These are phyloP conservation scores for Sarcocystis neurona DNA, from an alignment of 169 alveolate species.

Conservation along the genomic window DNA sequence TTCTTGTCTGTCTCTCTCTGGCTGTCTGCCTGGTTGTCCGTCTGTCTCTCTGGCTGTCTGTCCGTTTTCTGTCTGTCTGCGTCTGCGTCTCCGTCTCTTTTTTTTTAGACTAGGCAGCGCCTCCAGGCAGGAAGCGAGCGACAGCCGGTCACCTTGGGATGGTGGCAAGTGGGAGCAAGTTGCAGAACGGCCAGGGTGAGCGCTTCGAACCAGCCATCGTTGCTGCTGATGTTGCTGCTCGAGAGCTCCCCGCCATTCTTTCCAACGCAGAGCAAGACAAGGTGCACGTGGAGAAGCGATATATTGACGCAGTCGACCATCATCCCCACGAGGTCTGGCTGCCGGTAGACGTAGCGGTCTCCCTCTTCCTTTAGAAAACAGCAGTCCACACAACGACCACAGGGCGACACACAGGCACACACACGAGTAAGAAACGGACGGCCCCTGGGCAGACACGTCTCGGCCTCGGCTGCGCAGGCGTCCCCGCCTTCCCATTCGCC, in stretches of 20 bases:
- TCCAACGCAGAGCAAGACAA: background rate
- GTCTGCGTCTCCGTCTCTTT: background rate
- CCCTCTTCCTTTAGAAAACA: conserved; percentile 30
- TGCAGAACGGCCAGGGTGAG: conserved; percentile 44
- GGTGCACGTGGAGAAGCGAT: conserved; percentile 53
- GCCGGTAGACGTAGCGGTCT: conserved; percentile 54
- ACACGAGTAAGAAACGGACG: too few relatives aligned
- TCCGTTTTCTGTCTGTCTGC: background rate
- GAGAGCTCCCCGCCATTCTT: background rate
- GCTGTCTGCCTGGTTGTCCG: background rate
- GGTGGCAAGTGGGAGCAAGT: conserved; percentile 58
- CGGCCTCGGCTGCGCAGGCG: too few relatives aligned
- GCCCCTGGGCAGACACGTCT: too few relatives aligned
- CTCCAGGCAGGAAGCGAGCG: background rate
- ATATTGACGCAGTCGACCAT: conserved; percentile 60
- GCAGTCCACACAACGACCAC: too few relatives aligned
- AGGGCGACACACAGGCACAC: too few relatives aligned
- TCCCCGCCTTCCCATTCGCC: too few relatives aligned
- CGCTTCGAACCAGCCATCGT: conserved; percentile 32
- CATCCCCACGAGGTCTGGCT: conserved; percentile 64
- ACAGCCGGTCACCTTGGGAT: conserved; percentile 50
- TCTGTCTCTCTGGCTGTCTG: background rate
- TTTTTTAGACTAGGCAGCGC: background rate
- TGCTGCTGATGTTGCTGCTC: conserved; percentile 8
- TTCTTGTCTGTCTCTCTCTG: too few relatives aligned